Evolutionary conservation across 495 filamentous ascomycete genomes (phyloP), one percentile per base, ranked within the genome.

Genomic region (Xylaria scruposa): DNA sequence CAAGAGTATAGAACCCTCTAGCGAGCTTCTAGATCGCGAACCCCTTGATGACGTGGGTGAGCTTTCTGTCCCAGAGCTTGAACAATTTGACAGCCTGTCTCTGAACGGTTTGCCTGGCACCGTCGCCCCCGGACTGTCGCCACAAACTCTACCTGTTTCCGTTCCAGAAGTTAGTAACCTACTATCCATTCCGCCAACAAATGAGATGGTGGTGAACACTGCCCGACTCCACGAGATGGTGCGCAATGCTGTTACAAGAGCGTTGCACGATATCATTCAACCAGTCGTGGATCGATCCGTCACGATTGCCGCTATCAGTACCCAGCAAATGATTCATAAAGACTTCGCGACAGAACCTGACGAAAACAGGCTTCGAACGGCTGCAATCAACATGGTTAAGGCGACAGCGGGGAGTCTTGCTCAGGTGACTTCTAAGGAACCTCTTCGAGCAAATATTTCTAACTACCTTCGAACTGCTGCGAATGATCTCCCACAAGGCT

Each of bases 391-490:
- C 62, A 94, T 97, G 88, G 96, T 97, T 19, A 92, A 95, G 77
- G 91, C 94, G 68, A 92, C 97, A 44, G 93, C 97, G 49, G 95
- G 95, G 17, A 96, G 93, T 74, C 87, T 99, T 64, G 96, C 96
- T 17, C 87, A 97, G 19, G 96, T 98, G n/a, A 98, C 96, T 7
- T 98, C 94, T 76, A 98, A 98, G 81, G 97, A 99, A 77, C 96
- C 96, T 36, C 85, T 99, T 24, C 90, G 95, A 70, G 94, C 95
- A 80, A 98, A 95, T 83, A 98, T 98, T 84, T 92, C 89, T 44
- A 98, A 98, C 81, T 97, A 98, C 77, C 92, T 99, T 74, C 92
- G 97, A n/a, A 81, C 84, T 29, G 86, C 95, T 77, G 90, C 93
- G 12, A 83, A 87, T 70, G 93, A 97, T 40, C 78, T 90, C 4